Conservation (phyloP, 1,139 yeast genomes). For the Saccharomyces hybrid region DNA sequence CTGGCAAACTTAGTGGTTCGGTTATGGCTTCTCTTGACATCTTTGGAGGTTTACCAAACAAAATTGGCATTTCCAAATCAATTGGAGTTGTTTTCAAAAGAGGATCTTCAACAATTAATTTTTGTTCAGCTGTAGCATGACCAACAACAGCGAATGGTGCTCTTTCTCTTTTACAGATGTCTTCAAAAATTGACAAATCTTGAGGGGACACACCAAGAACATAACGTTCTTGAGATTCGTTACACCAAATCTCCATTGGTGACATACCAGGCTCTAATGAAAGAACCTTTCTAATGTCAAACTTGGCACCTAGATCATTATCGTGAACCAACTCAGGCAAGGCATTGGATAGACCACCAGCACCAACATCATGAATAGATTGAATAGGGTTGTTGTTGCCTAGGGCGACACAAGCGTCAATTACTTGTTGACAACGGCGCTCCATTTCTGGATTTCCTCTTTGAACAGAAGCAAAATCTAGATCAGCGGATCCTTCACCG, state of each 20-base stretch:
- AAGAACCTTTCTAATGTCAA: slow-evolving; percentile 85
- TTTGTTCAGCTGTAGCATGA: slow-evolving; percentile 79
- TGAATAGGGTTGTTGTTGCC: slow-evolving; percentile 83
- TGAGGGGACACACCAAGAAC: slow-evolving; percentile 87
- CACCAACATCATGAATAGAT: slow-evolving; percentile 98
- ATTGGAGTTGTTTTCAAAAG: slow-evolving; percentile 76
- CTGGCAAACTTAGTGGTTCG: slow-evolving; percentile 50
- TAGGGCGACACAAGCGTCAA: slow-evolving; percentile 83
- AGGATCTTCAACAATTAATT: slow-evolving; percentile 73
- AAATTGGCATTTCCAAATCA: slow-evolving; percentile 92
- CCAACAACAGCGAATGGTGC: slow-evolving; percentile 97
- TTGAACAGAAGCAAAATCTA: slow-evolving; percentile 98
- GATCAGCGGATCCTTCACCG: slow-evolving; percentile 90
- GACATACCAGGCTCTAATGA: slow-evolving; percentile 97
- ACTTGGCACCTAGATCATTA: slow-evolving; percentile 87
- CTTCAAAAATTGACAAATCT: slow-evolving; percentile 62
- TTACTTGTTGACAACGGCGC: slow-evolving; percentile 97
- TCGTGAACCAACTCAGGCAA: slow-evolving; percentile 97
- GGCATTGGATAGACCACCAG: slow-evolving; percentile 97
- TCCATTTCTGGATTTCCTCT: slow-evolving; percentile 99
- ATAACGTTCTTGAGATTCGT: slow-evolving; percentile 97
- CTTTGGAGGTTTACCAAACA: slow-evolving; percentile 96
- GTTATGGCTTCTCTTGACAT: slow-evolving; percentile 76
- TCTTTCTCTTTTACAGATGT: slow-evolving; percentile 89
- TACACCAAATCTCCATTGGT: slow-evolving; percentile 99